phyloP scores from a whole-genome alignment of 345 rosid species.

The Noccaea bulbosa region DNA sequence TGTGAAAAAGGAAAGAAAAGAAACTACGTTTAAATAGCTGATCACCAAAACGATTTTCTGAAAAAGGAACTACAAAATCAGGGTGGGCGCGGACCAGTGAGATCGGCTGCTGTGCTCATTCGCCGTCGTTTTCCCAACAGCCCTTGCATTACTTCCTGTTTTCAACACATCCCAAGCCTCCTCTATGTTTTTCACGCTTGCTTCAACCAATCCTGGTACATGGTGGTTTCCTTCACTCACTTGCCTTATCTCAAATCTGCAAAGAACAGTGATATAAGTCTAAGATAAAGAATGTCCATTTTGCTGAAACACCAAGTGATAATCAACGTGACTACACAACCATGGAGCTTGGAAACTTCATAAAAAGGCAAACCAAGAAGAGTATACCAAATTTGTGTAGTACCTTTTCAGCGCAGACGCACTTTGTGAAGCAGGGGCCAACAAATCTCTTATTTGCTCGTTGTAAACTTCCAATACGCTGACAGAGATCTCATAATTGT shows the following conservation, averaged over 20 bases:
- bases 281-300: neutral
- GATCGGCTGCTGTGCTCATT: slow-evolving; percentile 98
- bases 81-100: slow-evolving; percentile 69
- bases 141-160: slow-evolving; percentile 89
- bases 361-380: too few species aligned
- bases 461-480: slow-evolving; percentile 98
- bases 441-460: slow-evolving; percentile 90
- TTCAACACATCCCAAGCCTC: slow-evolving; percentile 95
- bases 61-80: neutral
- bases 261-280: slow-evolving; percentile 9
- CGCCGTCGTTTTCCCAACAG: slow-evolving; percentile 87
- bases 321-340: slow-evolving; percentile 2
- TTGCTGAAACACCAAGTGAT: slow-evolving; percentile 3
- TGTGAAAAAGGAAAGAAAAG: slow-evolving; percentile 39
- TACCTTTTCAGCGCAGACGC: slow-evolving; percentile 73
- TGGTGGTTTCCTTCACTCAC: slow-evolving; percentile 80
- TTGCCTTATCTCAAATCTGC: slow-evolving; percentile 86
- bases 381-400: slow-evolving; percentile 16
- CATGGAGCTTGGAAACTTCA: neutral
- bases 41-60: neutral
- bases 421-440: slow-evolving; percentile 60
- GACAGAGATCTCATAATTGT: slow-evolving; percentile 75
- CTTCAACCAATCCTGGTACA: slow-evolving; percentile 89
- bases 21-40: slow-evolving; percentile 13
- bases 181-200: slow-evolving; percentile 69